A percentile compares a stretch with the other conserved stretches of the same genome.
These are phyloP conservation scores for Platanus orientalis DNA, from an alignment of 164 flowering plant genomes.

Conservation along the genomic window DNA sequence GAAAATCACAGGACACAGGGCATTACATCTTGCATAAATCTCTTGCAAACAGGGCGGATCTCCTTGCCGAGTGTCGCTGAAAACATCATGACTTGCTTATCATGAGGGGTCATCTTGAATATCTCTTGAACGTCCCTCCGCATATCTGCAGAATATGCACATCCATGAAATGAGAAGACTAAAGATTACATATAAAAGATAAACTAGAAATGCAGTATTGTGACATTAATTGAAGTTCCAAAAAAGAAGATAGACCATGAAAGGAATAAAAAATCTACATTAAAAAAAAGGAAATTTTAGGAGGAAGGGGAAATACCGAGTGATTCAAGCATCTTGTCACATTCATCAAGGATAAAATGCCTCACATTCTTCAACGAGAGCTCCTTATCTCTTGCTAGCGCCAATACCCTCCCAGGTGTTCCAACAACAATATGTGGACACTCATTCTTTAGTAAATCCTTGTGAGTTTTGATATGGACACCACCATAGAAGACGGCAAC, in stretches of 20 bases:
- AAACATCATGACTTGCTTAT: constrained; percentile 99
- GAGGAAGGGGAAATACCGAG: too few relatives aligned
- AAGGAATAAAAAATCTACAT: background rate
- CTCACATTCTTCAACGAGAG: constrained; percentile 86
- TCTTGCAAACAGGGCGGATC: constrained; percentile 99
- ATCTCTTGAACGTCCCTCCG: constrained; percentile 97
- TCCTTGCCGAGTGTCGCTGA: constrained; percentile 99
- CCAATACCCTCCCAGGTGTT: constrained; percentile 91
- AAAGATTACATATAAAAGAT: background rate
- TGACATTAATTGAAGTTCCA: background rate
- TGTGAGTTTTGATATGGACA: constrained; percentile 78
- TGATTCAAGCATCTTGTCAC: constrained; percentile 99
- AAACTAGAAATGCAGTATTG: background rate
- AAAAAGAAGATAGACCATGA: background rate
- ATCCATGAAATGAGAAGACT: background rate
- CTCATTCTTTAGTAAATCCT: constrained; percentile 87
- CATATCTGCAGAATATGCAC: constrained; percentile 59
- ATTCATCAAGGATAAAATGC: constrained; percentile 96
- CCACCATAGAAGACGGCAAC: constrained; percentile 98
- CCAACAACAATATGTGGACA: constrained; percentile 98
- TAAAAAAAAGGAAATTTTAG: too few relatives aligned
- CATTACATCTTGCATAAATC: constrained; percentile 99
- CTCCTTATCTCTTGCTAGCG: constrained; percentile 87
- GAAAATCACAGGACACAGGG: constrained; percentile 56
- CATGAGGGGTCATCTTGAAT: constrained; percentile 98